These are phyloP conservation scores for Alternaria brassicae DNA, from an alignment of 2,329 filamentous ascomycete species.

Conservation along the genomic window DNA sequence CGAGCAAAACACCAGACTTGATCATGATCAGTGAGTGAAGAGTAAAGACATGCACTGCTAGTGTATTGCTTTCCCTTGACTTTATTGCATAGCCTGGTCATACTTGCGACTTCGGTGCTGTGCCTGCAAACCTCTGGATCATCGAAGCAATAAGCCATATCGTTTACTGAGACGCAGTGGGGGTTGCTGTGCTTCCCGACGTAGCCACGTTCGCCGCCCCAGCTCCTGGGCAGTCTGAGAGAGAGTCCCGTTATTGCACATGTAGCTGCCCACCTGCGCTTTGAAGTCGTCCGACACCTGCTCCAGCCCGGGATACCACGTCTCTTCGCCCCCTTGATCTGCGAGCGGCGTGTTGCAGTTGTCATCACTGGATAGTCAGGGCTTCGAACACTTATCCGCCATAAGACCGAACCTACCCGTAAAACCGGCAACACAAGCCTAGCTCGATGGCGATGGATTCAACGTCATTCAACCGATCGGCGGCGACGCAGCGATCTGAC, in stretches of 20 bases:
- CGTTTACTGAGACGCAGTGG: not conserved
- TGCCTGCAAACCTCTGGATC: too few species aligned
- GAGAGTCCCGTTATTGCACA: conserved; percentile 14
- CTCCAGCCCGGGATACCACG: conserved; percentile 12
- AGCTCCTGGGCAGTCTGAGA: conserved; percentile 5
- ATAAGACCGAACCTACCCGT: conserved; percentile 10
- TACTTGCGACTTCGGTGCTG: too few species aligned
- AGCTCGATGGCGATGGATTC: conserved; percentile 9
- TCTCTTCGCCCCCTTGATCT: not conserved
- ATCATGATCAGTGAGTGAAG: too few species aligned
- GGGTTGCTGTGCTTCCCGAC: not conserved
- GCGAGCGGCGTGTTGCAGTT: not conserved
- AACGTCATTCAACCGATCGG: conserved; percentile 13
- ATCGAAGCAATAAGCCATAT: too few species aligned
- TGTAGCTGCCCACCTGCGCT: conserved; percentile 17
- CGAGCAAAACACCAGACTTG: too few species aligned
- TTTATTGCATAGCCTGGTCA: too few species aligned
- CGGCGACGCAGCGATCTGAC: conserved; percentile 9
- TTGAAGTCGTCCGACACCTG: conserved; percentile 8
- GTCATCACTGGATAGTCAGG: conserved; percentile 10
- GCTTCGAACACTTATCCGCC: not conserved
- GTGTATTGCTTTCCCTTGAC: too few species aligned
- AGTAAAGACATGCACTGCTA: too few species aligned
- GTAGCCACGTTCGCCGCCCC: not conserved
- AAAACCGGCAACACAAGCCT: conserved; percentile 11